Evolutionary conservation across 1,284 basidiomycete species (phyloP), one percentile per base, ranked within the genome.

Genomic region (Irpex rosettiformis): DNA sequence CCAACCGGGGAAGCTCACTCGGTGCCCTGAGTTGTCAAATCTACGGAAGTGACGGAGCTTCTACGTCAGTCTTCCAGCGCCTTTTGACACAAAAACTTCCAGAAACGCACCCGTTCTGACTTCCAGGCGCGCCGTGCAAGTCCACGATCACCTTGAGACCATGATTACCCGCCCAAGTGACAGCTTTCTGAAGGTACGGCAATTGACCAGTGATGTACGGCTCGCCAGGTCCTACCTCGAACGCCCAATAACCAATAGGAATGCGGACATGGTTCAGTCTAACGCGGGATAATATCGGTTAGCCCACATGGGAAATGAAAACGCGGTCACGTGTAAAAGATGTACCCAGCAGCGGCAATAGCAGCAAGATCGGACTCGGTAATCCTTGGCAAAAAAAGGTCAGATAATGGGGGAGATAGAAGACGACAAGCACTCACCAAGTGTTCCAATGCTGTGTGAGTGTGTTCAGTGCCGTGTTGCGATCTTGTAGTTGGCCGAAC

Each of bases 221-320:
- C 67, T 96, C 93, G 7, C 88, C 93, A 3, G 76, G 76, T 16
- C 82, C 81, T 22, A 91, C 84, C 56, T 95, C 91, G 65, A 92
- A 94, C 1, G 94, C 94, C 95, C 95, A 97, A 72, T 89, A 94
- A 22, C 92, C 92, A 62, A 97, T 91, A 2, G 94, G 94, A 42
- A 97, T 75, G 40, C 94, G 85, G 61, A 94, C 89, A 70, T 93
- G 91, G 70, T 93, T 93, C 55, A 93, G 75, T 7, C 88, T 90
- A 58, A 28, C 40, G 48, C 55, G 58, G 51, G 52, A 40, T 57
- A 63, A 57, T 37, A 28, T 51, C 56, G 52, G 59, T 57, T 25
- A 43, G 33, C 18, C 57, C 25, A 60, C 27, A 51, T 27, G 55
- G 52, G n/a, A n/a, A 27, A 28, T 55, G 37, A 54, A 27, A 55